Conservation (phyloP, 495 filamentous ascomycete species). For the Glarea lozoyensis region DNA sequence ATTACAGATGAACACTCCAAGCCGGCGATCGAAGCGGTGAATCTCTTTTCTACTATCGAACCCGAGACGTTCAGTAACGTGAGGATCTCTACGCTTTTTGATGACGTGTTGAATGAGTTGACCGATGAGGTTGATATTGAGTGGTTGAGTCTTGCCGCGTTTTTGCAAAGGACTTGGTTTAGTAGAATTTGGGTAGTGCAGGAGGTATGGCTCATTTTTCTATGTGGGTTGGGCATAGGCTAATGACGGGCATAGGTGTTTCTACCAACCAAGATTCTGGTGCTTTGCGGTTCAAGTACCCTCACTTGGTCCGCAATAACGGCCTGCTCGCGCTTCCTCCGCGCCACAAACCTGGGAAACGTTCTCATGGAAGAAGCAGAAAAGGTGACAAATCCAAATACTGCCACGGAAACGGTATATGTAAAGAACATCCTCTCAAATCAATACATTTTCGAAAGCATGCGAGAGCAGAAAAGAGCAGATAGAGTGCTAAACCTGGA, state of each 20-base stretch:
- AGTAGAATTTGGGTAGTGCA: too few relatives aligned
- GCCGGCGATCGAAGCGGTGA: too few relatives aligned
- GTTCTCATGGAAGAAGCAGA: background rate
- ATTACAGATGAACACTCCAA: background rate
- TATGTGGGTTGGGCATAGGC: too few relatives aligned
- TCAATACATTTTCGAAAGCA: background rate
- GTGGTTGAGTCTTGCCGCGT: too few relatives aligned
- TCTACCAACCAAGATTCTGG: background rate
- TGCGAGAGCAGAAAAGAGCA: background rate
- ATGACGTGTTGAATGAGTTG: too few relatives aligned
- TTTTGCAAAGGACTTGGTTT: too few relatives aligned
- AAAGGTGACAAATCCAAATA: background rate
- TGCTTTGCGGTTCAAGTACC: background rate
- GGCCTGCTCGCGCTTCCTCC: background rate
- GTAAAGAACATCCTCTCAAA: background rate
- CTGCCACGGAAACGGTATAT: background rate
- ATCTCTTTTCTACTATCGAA: too few relatives aligned
- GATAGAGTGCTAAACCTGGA: background rate
- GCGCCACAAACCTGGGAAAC: background rate
- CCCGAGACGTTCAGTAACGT: too few relatives aligned
- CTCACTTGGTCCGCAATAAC: background rate
- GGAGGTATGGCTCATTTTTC: too few relatives aligned
- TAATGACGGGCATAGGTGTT: too few relatives aligned
- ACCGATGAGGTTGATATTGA: too few relatives aligned
- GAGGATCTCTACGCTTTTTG: too few relatives aligned